Percentiles rank a stretch among this genome's conserved stretches.
phyloP scores from a whole-genome alignment of 2,329 filamentous ascomycete genomes.

The Microcyclospora pomicola region DNA sequence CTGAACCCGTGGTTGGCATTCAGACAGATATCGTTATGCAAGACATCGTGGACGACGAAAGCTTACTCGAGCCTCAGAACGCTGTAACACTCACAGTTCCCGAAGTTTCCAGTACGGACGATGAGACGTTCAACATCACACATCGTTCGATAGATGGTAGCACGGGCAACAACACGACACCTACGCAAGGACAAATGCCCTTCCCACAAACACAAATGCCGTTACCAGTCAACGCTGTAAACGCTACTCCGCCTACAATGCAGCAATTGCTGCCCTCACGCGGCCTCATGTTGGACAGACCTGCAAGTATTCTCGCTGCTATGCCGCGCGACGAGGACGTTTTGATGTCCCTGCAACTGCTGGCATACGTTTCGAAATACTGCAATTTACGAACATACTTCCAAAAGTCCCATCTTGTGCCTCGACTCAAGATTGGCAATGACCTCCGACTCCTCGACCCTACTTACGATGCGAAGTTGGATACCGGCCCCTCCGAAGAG shows the following conservation, averaged over 20 bases:
- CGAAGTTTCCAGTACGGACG: constrained; percentile 68
- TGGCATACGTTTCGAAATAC: constrained; percentile 97
- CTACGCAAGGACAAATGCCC: constrained; percentile 35
- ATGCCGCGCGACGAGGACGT: constrained; percentile 98
- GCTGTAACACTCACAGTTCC: constrained; percentile 63
- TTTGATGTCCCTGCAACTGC: constrained; percentile 88
- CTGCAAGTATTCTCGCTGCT: constrained; percentile 61
- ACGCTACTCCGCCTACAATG: constrained; percentile 60
- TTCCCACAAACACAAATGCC: constrained; percentile 17
- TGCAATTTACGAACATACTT: constrained; percentile 94
- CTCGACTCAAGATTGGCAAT: constrained; percentile 75
- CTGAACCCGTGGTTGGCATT: constrained; percentile 63
- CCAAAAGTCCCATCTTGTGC: constrained; percentile 85
- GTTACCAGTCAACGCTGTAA: constrained; percentile 50
- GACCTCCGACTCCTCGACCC: constrained; percentile 71
- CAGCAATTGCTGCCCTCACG: constrained; percentile 39
- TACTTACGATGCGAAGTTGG: constrained; percentile 35
- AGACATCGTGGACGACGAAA: constrained; percentile 71
- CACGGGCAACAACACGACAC: constrained; percentile 58
- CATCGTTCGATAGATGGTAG: constrained; percentile 79
- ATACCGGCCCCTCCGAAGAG: constrained; percentile 29
- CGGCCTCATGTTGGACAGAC: constrained; percentile 14
- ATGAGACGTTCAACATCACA: constrained; percentile 86
- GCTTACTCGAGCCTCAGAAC: constrained; percentile 55
- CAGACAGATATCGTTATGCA: constrained; percentile 74